A percentile compares a stretch with the other conserved stretches of the same genome.
Conservation (phyloP, 2,329 filamentous ascomycete species). For the Sporothrix mexicana region DNA sequence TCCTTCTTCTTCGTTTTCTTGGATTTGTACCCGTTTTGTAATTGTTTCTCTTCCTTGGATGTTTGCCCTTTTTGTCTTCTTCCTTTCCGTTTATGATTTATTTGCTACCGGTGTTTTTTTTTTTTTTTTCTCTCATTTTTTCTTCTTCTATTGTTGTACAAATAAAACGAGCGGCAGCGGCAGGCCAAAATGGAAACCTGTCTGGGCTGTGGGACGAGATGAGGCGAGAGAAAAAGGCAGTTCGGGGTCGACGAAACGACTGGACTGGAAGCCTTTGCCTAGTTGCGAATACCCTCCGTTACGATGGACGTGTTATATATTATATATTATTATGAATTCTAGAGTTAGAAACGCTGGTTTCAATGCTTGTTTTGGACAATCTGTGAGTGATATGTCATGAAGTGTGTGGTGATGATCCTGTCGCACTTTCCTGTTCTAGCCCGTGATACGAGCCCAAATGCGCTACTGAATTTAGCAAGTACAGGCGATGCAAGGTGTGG, state of each 20-base stretch:
- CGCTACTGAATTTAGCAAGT: slow-evolving; percentile 2
- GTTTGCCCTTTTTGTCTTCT: not conserved
- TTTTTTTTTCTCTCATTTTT: not conserved
- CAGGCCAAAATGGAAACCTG: slow-evolving; percentile 22
- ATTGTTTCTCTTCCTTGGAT: not conserved
- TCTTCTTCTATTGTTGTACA: slow-evolving; percentile 1
- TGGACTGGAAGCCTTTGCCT: not conserved
- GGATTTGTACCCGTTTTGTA: not conserved
- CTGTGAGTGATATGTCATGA: not conserved
- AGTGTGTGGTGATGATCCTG: not conserved
- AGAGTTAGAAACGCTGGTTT: slow-evolving; percentile 12
- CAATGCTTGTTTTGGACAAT: not conserved
- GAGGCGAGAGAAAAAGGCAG: not conserved
- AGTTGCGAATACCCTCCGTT: slow-evolving; percentile 22
- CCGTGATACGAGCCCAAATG: not conserved
- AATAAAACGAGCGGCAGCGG: slow-evolving; percentile 18
- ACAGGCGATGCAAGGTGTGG: slow-evolving; percentile 1
- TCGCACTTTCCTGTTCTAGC: not conserved
- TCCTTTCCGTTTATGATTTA: not conserved
- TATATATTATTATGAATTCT: slow-evolving; percentile 16
- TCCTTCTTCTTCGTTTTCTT: not conserved
- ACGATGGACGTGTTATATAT: slow-evolving; percentile 25
- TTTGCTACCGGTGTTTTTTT: not conserved
- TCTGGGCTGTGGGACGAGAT: not conserved
- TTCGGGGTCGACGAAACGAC: not conserved